Evolutionary conservation across 257 asterid species (phyloP), one percentile per base, ranked within the genome.

Genomic region (Nicotiana otophora): DNA sequence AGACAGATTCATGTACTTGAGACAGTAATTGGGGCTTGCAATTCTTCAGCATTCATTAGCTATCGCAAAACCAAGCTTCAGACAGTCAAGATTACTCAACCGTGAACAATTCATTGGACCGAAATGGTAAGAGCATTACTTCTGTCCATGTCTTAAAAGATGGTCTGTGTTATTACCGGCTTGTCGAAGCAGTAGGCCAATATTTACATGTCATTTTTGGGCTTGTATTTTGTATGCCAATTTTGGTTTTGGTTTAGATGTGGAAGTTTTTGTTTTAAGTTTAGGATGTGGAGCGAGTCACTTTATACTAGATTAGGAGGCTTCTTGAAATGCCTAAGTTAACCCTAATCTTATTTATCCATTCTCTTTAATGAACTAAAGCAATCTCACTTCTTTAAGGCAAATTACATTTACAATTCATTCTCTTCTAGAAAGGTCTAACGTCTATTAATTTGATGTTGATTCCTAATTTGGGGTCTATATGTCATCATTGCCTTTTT

Each of bases 61-160:
- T 28, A 51, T 75, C 23, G 62, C 63, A 51, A 74, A 51, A 75
- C 60, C 80, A 48, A 48, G 80, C 63, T 75, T 75, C 48, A 75
- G 46, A 51, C 28, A 16, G 15, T 26, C 46, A 75, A 4, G 62
- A 54, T 48, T 75, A 51, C 46, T 26, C 63, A 75, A 53, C 63
- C 10, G 5, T 28, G 46, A 51, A 51, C 20, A 9, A 5, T 46
- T 53, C 46, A 48, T 72, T 72, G 36, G 79, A 46, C 36, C 14
- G 3, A 28, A 5, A 51, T 15, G 62, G 64, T 31, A 51, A 26
- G 28, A 58, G 28, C 28, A n/a, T 58, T 51, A 51, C 60, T 51
- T 51, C 15, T 15, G 63, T 28, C n/a, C 42, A 28, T 28, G 20
- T 26, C 79, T 46, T 70, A 48, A 16, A 74, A 14, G 80, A 23